Base-by-base conservation (phyloP, 306 rosid genomes). In the Pterocarpus macrocarpus region DNA sequence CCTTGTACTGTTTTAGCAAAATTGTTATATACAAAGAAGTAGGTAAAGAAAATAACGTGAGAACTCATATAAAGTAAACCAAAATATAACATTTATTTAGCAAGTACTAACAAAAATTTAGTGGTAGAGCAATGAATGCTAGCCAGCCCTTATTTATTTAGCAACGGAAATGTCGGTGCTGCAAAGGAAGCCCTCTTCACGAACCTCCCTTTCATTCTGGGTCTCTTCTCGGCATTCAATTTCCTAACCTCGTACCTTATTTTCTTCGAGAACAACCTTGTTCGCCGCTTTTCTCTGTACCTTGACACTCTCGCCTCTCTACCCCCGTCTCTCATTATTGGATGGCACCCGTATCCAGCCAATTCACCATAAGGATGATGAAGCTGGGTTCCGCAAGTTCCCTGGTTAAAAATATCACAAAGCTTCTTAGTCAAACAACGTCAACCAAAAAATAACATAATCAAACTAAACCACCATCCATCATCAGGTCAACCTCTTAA, bases 181-280 rank as follows among this genome's bases (percentile, higher is more conserved):
- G 86, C 73, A 66, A 89, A 89, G 10, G 91, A 85, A 33, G 91
- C 63, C 77, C 92, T 87, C 89, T 94, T 94, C 4, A 94, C 98
- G 72, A 94, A 94, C 76, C 98, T 92, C 13, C 98, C 98, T 85
- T 94, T 94, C 97, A 94, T 94, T 82, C 98, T 89, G 0, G 98
- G 98, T 85, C 98, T 90, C 89, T 91, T 94, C 90, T 94, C 98
- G 0, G 98, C 98, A 78, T 94, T 94, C 94, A 94, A 82, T 71
- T 94, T 94, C 65, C 98, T 84, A 75, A 94, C 98, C 85, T 94
- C 97, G 84, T 94, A 94, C 86, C 98, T 88, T 86, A 94, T 94
- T 89, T 94, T 94, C 90, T 92, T 94, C 0, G 98, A 94, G 76
- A 94, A 94, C 90, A 92, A 77, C 79, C 98, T 78, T 66, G 93